Conservation (phyloP, 495 filamentous ascomycete species). For the Talaromyces stipitatus region DNA sequence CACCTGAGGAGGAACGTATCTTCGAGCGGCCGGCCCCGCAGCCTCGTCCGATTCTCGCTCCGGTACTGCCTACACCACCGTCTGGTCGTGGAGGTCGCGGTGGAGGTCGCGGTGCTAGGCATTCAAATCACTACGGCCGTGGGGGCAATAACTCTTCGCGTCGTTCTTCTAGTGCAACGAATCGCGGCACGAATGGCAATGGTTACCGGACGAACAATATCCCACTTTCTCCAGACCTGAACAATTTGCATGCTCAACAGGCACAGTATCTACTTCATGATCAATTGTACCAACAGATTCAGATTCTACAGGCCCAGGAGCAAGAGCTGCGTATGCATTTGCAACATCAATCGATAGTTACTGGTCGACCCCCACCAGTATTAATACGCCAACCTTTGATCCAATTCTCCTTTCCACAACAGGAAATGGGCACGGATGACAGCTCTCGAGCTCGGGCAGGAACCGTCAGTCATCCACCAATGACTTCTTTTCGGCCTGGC, state of each 20-base stretch:
- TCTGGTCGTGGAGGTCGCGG: conserved; percentile 41
- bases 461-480: conserved; percentile 40
- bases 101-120: conserved; percentile 51
- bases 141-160: conserved; percentile 38
- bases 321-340: conserved; percentile 54
- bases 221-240: conserved; percentile 16
- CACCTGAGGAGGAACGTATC: conserved; percentile 70
- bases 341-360: conserved; percentile 49
- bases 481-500: conserved; percentile 35
- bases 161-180: conserved; percentile 46
- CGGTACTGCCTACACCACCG: conserved; percentile 36
- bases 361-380: conserved; percentile 40
- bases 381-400: conserved; percentile 41
- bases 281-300: conserved; percentile 55
- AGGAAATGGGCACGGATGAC: conserved; percentile 31
- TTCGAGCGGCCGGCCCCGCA: conserved; percentile 65
- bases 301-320: conserved; percentile 57
- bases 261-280: conserved; percentile 48
- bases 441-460: conserved; percentile 33
- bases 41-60: conserved; percentile 51
- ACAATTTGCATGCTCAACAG: conserved; percentile 39
- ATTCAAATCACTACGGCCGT: conserved; percentile 36
- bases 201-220: conserved; percentile 3
- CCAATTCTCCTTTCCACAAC: conserved; percentile 35
- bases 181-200: conserved; percentile 23